A percentile compares a stretch with the other conserved stretches of the same genome.
These are phyloP conservation scores for Thalia dealbata DNA, from an alignment of 176 grass and related monocot genomes.

Conservation along the genomic window DNA sequence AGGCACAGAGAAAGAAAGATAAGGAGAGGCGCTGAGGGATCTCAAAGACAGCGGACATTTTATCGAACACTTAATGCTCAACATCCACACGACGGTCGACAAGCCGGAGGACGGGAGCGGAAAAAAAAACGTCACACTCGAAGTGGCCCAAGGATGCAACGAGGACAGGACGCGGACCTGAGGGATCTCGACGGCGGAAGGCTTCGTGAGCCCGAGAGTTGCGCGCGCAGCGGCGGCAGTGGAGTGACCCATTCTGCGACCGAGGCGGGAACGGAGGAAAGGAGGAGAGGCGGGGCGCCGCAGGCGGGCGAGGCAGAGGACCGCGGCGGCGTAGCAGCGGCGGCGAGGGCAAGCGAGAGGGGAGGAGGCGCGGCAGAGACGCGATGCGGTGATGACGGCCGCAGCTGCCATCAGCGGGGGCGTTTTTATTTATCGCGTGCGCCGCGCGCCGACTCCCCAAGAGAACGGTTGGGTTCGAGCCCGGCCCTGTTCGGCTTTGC, in stretches of 20 bases:
- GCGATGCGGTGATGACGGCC: conserved; percentile 14
- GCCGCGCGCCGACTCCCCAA: background rate
- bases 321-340: conserved; percentile 17
- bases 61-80: background rate
- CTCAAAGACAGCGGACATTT: background rate
- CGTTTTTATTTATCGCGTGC: background rate
- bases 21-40: background rate
- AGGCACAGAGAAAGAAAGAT: background rate
- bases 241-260: conserved; percentile 65
- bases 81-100: background rate
- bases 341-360: conserved; percentile 4
- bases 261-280: conserved; percentile 27
- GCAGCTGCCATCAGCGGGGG: background rate
- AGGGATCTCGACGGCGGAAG: conserved; percentile 53
- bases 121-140: conserved; percentile 1
- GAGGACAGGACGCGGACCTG: conserved; percentile 35
- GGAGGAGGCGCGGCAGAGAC: background rate
- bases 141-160: background rate
- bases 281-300: conserved; percentile 2
- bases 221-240: conserved; percentile 19
- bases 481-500: background rate
- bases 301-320: conserved; percentile 15
- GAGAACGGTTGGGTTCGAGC: background rate
- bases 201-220: conserved; percentile 72
- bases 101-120: background rate